Base-by-base conservation (phyloP, 176 grass and related monocot species). In the Oropetium thomaeum region DNA sequence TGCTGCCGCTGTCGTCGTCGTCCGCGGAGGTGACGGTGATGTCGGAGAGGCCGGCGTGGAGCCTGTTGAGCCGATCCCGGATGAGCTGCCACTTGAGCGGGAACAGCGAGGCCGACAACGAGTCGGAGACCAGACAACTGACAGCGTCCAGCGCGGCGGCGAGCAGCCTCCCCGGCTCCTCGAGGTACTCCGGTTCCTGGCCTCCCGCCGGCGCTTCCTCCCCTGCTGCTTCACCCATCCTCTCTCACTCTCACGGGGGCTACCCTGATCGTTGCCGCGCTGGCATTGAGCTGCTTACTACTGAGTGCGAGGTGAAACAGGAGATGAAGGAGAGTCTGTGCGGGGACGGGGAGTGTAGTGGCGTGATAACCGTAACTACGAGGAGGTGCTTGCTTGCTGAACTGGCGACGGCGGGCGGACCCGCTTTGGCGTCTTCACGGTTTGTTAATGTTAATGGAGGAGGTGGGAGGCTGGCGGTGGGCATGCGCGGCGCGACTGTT, bases 61-160 rank as follows among this genome's bases (percentile, higher is more conserved):
- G 84, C 30, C 88, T 89, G 53, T 88, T 84, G 69, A 99, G 92
- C 71, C 73, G 72, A 37, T 80, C 81, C 49, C 86, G 71, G 83
- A 92, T 75, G 23, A 79, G 81, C 44, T 91, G 82, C 96, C 96
- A 99, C 81, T 95, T 99, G 27, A 62, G 34, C n/a, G 89, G 89
- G 78, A 99, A 99, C 4, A 88, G 66, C 61, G 82, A 71, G 8
- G 79, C 79, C 28, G 87, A 84, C 62, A 88, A 71, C 3, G 96
- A 88, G 5, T 74, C 82, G 0, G 77, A 90, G 45, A 88, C 77
- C 30, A 92, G 3, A 0, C 49, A 78, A 3, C 7, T 72, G 37
- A 95, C 47, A 60, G 75, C 62, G 16, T 86, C 75, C 54, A 70
- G 45, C 44, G 84, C 76, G 53, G 66, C 53, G 52, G 63, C 39